phyloP scores from a whole-genome alignment of 352 stramenopile species.

The Pythium utonaiense region DNA sequence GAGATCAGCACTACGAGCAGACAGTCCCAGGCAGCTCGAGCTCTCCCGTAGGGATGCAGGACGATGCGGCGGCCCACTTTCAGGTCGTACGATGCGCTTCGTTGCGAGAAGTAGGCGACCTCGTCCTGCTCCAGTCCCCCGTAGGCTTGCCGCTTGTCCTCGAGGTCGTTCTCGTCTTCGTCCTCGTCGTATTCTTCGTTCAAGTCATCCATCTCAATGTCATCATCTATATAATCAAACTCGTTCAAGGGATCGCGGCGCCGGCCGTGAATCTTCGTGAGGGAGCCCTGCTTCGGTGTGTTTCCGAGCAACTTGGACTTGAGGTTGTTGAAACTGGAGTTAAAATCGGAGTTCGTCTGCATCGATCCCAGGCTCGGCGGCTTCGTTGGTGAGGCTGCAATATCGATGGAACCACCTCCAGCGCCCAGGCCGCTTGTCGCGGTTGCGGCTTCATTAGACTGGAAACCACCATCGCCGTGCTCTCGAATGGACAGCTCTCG shows the following conservation, averaged over 20 bases:
- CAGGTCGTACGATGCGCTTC: conserved; percentile 39
- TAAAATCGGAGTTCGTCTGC: background rate
- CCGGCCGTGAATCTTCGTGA: background rate
- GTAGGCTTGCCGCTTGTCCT: background rate
- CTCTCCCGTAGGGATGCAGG: conserved; percentile 60
- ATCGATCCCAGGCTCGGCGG: conserved; percentile 1
- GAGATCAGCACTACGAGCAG: conserved; percentile 52
- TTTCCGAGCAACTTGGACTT: conserved; percentile 6
- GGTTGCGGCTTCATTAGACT: background rate
- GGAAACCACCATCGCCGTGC: background rate
- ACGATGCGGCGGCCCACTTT: conserved; percentile 43
- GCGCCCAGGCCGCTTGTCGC: background rate
- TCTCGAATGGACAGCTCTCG: no score
- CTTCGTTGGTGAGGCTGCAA: no score
- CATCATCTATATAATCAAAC: conserved; percentile 12
- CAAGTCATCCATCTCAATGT: conserved; percentile 7
- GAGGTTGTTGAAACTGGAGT: conserved; percentile 9
- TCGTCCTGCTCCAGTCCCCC: conserved; percentile 52
- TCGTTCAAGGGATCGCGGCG: background rate
- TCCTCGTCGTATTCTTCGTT: conserved; percentile 15
- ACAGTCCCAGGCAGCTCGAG: conserved; percentile 57
- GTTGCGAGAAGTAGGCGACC: conserved; percentile 61
- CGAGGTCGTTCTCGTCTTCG: background rate
- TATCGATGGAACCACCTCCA: background rate
- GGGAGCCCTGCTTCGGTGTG: background rate